These are phyloP conservation scores for Aspergillus sergii DNA, from an alignment of 2,329 filamentous ascomycete genomes.

Conservation along the genomic window DNA sequence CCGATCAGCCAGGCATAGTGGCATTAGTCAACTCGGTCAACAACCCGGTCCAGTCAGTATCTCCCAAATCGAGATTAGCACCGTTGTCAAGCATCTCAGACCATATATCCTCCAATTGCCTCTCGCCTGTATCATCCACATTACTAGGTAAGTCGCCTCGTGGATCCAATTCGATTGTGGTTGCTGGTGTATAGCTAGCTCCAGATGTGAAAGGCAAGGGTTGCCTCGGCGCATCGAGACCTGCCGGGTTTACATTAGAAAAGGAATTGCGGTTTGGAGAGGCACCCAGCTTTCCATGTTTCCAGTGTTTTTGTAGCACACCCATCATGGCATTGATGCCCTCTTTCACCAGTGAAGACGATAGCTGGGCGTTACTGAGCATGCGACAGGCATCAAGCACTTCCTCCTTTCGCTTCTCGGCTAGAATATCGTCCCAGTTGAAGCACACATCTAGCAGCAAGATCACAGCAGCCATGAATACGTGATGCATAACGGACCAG, in stretches of 20 bases:
- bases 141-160: background rate
- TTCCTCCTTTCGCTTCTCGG: constrained; percentile 38
- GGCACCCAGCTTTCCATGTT: constrained; percentile 15
- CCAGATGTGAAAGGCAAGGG: background rate
- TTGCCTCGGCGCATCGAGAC: background rate
- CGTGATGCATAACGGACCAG: constrained; percentile 42
- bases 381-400: constrained; percentile 42
- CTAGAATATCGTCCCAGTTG: constrained; percentile 41
- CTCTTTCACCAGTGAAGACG: constrained; percentile 33
- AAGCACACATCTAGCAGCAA: constrained; percentile 45
- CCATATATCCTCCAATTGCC: constrained; percentile 36
- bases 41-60: constrained; percentile 34
- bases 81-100: constrained; percentile 33
- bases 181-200: background rate
- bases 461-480: constrained; percentile 45
- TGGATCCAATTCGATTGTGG: background rate
- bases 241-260: background rate
- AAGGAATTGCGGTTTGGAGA: background rate
- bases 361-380: constrained; percentile 38
- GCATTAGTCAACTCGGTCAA: constrained; percentile 32
- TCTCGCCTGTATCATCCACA: background rate
- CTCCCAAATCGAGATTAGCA: constrained; percentile 22
- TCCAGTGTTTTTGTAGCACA: constrained; percentile 37
- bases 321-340: constrained; percentile 43
- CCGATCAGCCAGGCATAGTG: constrained; percentile 20